These are phyloP conservation scores for Elymus sibiricus DNA, from an alignment of 176 grass and related monocot genomes.

Conservation along the genomic window DNA sequence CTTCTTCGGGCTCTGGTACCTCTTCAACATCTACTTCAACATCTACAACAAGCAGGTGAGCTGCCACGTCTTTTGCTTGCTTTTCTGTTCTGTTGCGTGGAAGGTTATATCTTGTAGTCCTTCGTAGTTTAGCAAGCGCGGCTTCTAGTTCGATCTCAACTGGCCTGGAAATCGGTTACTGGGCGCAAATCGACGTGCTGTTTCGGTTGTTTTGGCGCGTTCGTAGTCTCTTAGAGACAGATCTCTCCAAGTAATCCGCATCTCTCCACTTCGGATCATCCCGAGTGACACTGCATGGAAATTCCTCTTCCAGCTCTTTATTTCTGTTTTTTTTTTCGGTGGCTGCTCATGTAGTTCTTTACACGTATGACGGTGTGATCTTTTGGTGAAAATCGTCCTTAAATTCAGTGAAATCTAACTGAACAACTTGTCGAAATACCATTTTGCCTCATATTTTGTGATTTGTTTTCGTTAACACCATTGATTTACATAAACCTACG, in stretches of 20 bases:
- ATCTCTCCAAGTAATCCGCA: not conserved
- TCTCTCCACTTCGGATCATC: not conserved
- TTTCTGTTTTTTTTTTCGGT: not conserved
- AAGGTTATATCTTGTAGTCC: not conserved
- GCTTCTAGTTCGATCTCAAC: not conserved
- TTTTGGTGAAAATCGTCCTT: not conserved
- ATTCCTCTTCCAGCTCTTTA: not conserved
- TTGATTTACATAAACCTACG: not conserved
- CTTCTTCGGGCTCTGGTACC: slow-evolving; percentile 81
- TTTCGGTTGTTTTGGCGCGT: not conserved
- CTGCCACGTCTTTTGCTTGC: not conserved
- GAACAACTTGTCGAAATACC: not conserved
- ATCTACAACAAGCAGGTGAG: slow-evolving; percentile 89
- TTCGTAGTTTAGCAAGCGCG: not conserved
- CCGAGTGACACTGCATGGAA: not conserved
- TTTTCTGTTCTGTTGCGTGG: too few relatives aligned
- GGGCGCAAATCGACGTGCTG: not conserved
- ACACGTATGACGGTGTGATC: not conserved
- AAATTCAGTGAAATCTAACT: not conserved
- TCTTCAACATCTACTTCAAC: slow-evolving; percentile 93
- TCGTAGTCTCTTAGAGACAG: not conserved
- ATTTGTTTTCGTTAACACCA: not conserved
- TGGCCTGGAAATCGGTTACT: not conserved
- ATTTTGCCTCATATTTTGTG: not conserved
- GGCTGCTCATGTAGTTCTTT: not conserved